Evolutionary conservation across 176 grass and related monocot genomes (phyloP).

Genomic region (Aegilops speltoides): DNA sequence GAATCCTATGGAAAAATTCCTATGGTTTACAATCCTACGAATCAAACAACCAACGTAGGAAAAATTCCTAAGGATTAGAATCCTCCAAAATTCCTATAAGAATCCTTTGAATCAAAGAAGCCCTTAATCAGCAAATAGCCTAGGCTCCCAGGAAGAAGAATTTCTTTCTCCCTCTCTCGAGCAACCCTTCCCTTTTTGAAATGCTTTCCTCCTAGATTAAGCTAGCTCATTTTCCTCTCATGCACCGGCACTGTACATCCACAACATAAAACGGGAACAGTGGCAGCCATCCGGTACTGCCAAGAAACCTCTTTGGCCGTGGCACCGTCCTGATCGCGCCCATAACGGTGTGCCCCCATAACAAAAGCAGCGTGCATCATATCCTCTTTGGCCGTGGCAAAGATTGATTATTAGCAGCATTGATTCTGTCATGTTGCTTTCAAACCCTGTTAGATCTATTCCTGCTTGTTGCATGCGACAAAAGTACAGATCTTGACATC

Average conservation of each 20-base stretch:
- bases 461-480: background rate
- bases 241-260: background rate
- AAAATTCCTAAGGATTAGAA: no score
- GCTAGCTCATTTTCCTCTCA: background rate
- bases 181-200: background rate
- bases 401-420: slow-evolving; percentile 17
- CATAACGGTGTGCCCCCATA: slow-evolving; percentile 1
- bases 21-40: no score
- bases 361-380: slow-evolving; percentile 17
- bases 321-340: background rate
- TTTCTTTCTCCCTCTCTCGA: no score
- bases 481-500: background rate
- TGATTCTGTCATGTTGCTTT: background rate
- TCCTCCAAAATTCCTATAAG: no score
- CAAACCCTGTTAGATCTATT: no score
- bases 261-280: slow-evolving; percentile 1
- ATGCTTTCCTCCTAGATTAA: background rate
- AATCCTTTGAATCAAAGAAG: no score
- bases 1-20: no score
- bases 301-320: background rate
- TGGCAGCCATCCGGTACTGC: slow-evolving; percentile 21
- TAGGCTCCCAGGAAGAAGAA: no score
- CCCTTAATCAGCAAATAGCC: no score
- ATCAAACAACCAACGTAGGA: no score
- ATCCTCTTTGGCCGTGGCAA: slow-evolving; percentile 3